Base-by-base conservation (phyloP, 2,329 filamentous ascomycete species). In the Phaeoacremonium minimum region DNA sequence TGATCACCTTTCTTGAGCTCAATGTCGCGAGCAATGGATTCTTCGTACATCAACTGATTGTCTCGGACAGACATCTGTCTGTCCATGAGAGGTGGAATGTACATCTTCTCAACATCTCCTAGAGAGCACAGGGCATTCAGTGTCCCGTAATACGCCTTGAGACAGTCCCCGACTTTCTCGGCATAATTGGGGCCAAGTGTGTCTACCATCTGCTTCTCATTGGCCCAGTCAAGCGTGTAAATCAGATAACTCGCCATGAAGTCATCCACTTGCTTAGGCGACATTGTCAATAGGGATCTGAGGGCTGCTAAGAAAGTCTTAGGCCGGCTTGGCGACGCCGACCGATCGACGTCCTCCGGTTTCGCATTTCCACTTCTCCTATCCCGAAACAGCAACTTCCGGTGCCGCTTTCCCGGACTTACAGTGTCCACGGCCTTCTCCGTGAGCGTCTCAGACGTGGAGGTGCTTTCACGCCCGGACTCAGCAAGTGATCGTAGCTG, bases 41-140 rank as follows among this genome's bases (percentile, higher is more conserved):
- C 66, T 51, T 75, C 71, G 44, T 70, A 72, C 12, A 74, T 60
- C 32, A 74, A 57, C 53, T 75, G 71, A 44, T 75, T 75, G 45
- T 72, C 70, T 9, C 65, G 52, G 1, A 73, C 67, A 1, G 61
- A 67, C 5, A 66, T 66, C 41, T 66, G 64, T 46, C 59, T 62
- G 51, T 71, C 69, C 68, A 75, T 71, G 35, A 69, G 60, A 3
- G 71, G 71, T 11, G 71, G 71, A 37, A 75, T 74, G 50, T 75
- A 75, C 71, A 75, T 75, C 54, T 75, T 75, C 48, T 75, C 71
- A n/a, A 75, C 70, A 30, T 73, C 68, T 20, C 71, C 71, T 9
- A 75, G 61, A 17, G 70, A 71, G 49, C 71, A 75, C 9, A 75
- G 63, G 39, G 75, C 71, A 48, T 75, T 75, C 19, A 75, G 54